Base-by-base conservation (phyloP, 257 asterid species). In the Solanum acaule region DNA sequence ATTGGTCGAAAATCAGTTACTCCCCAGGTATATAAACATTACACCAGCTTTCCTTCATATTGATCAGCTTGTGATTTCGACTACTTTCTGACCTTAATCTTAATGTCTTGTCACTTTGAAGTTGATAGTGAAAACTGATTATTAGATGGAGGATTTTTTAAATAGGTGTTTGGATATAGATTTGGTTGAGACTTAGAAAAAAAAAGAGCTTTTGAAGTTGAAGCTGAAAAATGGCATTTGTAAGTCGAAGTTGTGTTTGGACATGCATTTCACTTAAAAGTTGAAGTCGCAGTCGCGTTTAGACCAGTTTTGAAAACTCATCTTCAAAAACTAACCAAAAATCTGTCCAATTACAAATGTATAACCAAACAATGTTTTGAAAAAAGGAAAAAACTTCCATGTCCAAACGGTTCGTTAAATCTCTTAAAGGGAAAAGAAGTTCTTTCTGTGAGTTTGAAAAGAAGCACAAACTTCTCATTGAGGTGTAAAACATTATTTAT, bases 21-120 rank as follows among this genome's bases (percentile, higher is more conserved):
- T 33, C 90, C 92, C 34, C 93, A 87, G 93, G 93, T 91, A 34
- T 22, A 15, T 12, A 35, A 33, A 20, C 22, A n/a, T 25, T n/a
- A 78, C 15, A 42, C 84, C 37, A 78, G 37, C 15, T 78, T 78
- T 78, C 63, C 23, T 37, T 38, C 3, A 4, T 77, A 38, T 56
- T 18, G 23, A 18, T 23, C 22, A 37, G 56, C 83, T 75, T 22
- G 56, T 75, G 20, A 37, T 75, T 37, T 75, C 2, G 83, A 75
- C 52, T 35, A 22, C 23, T 38, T n/a, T 23, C 23, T n/a, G 44
- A 40, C 35, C 84, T 77, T 77, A n/a, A 40, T 12, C 23, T 77
- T 42, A 6, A 34, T 40, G 84, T 27, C 38, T 8, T 31, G 4
- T 40, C 35, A 40, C 14, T 33, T 77, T 14, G 56, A 38, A 37